Conservation (phyloP, 1,139 yeast genomes). For the Entelexis sorbosivorans region DNA sequence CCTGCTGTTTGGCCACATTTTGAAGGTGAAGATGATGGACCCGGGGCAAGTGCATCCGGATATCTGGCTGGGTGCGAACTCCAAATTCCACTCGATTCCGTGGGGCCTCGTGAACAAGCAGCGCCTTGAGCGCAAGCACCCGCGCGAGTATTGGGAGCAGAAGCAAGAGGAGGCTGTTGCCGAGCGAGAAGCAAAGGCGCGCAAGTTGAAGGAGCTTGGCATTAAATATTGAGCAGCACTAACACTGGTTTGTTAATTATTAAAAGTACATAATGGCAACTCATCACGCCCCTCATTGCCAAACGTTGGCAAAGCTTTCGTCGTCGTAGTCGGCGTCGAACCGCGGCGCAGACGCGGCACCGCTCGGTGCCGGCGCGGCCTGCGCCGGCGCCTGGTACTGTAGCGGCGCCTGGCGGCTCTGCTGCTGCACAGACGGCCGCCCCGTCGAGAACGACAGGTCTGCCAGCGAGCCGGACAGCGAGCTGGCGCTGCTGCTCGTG, state of each 20-base stretch:
- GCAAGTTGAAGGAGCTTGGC: conserved; percentile 44
- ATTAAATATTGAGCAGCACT: conserved; percentile 33
- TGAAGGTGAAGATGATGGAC: conserved; percentile 50
- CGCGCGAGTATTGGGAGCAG: conserved; percentile 49
- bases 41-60: conserved; percentile 38
- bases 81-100: conserved; percentile 50
- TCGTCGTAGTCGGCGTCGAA: conserved; percentile 35
- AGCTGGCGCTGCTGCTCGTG: conserved; percentile 8
- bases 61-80: conserved; percentile 45
- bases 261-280: background rate
- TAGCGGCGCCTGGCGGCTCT: background rate
- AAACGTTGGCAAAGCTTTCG: conserved; percentile 57
- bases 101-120: conserved; percentile 47
- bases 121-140: conserved; percentile 47
- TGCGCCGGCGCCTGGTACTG: background rate
- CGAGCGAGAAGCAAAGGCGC: conserved; percentile 39
- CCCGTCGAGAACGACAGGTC: background rate
- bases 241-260: background rate
- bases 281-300: conserved; percentile 34
- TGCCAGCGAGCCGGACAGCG: conserved; percentile 11
- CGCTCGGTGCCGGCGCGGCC: no score
- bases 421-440: background rate
- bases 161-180: conserved; percentile 43
- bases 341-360: background rate
- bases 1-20: conserved; percentile 73